Percentiles rank a stretch among this genome's conserved stretches.
These are phyloP conservation scores for Saccharum spontaneum DNA, from an alignment of 176 grass and related monocot genomes.

Conservation along the genomic window DNA sequence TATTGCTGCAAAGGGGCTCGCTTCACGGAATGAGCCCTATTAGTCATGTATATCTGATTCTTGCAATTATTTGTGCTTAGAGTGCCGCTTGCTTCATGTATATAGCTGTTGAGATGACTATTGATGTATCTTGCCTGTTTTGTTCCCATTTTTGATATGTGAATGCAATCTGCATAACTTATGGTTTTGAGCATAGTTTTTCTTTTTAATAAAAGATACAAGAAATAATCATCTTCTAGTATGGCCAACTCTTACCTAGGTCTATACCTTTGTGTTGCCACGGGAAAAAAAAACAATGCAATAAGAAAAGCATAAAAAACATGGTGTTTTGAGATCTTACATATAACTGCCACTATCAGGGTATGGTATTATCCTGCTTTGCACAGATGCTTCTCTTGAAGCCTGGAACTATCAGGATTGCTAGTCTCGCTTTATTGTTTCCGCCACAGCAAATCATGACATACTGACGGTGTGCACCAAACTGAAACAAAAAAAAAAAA, in stretches of 20 bases:
- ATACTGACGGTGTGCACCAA: too few relatives aligned
- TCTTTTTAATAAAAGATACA: background rate
- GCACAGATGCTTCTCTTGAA: too few relatives aligned
- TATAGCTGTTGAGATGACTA: constrained; percentile 42
- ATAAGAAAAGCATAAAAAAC: background rate
- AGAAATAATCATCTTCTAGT: background rate
- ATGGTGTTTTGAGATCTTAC: background rate
- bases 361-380: too few relatives aligned
- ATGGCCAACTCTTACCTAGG: background rate
- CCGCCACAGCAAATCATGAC: too few relatives aligned
- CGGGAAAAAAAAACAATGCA: background rate
- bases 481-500: too few relatives aligned
- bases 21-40: background rate
- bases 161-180: constrained; percentile 12
- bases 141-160: constrained; percentile 38
- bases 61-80: constrained; percentile 49
- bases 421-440: too few relatives aligned
- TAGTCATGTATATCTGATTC: constrained; percentile 61
- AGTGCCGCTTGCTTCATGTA: constrained; percentile 56
- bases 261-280: background rate
- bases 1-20: constrained; percentile 24
- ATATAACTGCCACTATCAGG: background rate
- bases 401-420: too few relatives aligned
- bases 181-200: background rate
- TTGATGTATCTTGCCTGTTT: constrained; percentile 37